A percentile compares a stretch with the other conserved stretches of the same genome.
phyloP scores from a whole-genome alignment of 345 rosid genomes.

The Populus davidiana region DNA sequence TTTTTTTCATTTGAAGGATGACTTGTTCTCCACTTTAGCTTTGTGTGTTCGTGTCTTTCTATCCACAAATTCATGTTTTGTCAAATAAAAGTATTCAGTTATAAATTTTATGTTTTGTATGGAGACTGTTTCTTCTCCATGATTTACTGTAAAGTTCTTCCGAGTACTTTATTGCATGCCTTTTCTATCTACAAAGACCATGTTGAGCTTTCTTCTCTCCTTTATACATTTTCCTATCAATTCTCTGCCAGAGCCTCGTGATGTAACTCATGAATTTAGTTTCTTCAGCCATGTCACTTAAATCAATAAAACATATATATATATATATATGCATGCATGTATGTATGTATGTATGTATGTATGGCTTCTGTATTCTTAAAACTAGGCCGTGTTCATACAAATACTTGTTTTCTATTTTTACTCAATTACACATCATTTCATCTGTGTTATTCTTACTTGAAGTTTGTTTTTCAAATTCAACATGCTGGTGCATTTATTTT shows the following conservation, averaged over 20 bases:
- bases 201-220: too few relatives aligned
- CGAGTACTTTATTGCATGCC: too few relatives aligned
- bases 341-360: background rate
- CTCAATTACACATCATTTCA: background rate
- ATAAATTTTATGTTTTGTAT: too few relatives aligned
- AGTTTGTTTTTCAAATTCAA: background rate
- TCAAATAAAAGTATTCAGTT: too few relatives aligned
- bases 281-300: background rate
- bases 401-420: background rate
- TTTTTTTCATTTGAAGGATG: too few relatives aligned
- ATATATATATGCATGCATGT: background rate
- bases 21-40: too few relatives aligned
- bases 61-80: too few relatives aligned
- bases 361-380: background rate
- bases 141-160: too few relatives aligned
- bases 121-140: too few relatives aligned
- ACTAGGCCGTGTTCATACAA: background rate
- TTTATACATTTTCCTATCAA: background rate
- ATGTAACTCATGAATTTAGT: background rate
- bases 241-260: background rate
- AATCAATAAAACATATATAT: background rate
- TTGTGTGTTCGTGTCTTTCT: too few relatives aligned
- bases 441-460: background rate
- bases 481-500: background rate
- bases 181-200: too few relatives aligned